Evolutionary conservation across 2,329 filamentous ascomycete species (phyloP).

Genomic region (Cladosporium sp.): DNA sequence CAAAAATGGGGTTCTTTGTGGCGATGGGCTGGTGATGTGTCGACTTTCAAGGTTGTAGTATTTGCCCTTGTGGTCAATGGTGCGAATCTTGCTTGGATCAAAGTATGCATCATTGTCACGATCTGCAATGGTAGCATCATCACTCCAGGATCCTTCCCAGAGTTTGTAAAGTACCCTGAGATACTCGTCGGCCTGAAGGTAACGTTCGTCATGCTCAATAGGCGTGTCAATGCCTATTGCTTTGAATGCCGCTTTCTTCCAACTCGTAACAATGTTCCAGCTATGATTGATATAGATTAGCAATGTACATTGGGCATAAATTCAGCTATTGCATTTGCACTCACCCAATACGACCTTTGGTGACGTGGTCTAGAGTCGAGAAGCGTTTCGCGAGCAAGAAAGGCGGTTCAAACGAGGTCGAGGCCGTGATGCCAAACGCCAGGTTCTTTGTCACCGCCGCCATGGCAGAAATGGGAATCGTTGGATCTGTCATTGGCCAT

Average conservation of each 20-base stretch:
- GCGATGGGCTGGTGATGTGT: constrained; percentile 42
- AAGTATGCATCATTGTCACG: constrained; percentile 53
- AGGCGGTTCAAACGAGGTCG: constrained; percentile 59
- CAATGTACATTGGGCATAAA: neutral
- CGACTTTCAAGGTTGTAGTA: constrained; percentile 46
- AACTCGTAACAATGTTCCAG: constrained; percentile 65
- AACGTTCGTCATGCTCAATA: constrained; percentile 59
- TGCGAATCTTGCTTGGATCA: constrained; percentile 55
- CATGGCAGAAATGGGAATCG: constrained; percentile 62
- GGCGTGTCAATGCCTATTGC: constrained; percentile 56
- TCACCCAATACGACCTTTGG: constrained; percentile 52
- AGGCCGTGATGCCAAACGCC: constrained; percentile 59
- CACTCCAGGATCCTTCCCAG: constrained; percentile 52
- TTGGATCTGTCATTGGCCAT: constrained; percentile 62
- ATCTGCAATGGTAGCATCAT: constrained; percentile 55
- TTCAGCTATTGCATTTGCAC: neutral
- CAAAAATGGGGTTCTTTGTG: constrained; percentile 37
- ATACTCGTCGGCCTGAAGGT: constrained; percentile 60
- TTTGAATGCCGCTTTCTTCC: constrained; percentile 61
- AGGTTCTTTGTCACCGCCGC: constrained; percentile 63
- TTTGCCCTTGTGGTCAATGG: constrained; percentile 58
- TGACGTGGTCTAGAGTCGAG: constrained; percentile 60
- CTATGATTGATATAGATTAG: neutral
- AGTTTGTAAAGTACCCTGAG: constrained; percentile 60
- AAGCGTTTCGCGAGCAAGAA: constrained; percentile 61